Percentiles rank a stretch among this genome's conserved stretches.
These are phyloP conservation scores for Metschnikowia rubicola DNA, from an alignment of 805 yeast genomes.

Conservation along the genomic window DNA sequence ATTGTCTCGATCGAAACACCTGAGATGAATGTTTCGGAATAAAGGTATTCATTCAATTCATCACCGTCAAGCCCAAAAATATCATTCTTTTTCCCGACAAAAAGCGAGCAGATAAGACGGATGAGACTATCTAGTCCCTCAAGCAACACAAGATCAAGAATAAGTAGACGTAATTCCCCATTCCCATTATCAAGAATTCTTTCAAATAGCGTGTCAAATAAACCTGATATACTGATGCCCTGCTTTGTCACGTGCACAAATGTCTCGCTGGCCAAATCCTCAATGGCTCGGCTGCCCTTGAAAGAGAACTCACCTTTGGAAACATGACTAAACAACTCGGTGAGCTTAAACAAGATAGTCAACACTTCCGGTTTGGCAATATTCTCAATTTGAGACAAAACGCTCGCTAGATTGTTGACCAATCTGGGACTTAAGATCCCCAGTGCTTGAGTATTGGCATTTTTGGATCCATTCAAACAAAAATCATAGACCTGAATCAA, in stretches of 20 bases:
- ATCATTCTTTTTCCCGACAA: constrained; percentile 14
- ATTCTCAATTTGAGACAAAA: constrained; percentile 19
- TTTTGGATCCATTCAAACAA: constrained; percentile 19
- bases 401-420: neutral
- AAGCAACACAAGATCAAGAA: constrained; percentile 36
- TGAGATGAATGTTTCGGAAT: constrained; percentile 2
- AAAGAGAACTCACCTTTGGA: constrained; percentile 29
- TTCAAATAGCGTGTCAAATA: constrained; percentile 17
- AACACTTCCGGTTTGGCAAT: constrained; percentile 27
- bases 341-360: constrained; percentile 32
- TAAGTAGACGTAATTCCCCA: constrained; percentile 2
- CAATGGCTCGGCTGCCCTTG: constrained; percentile 34
- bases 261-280: constrained; percentile 26
- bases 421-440: neutral
- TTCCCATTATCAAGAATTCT: neutral
- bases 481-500: constrained; percentile 30
- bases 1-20: constrained; percentile 2
- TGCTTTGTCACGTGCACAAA: constrained; percentile 35
- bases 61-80: constrained; percentile 24
- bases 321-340: constrained; percentile 7
- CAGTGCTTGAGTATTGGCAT: neutral
- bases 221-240: constrained; percentile 28
- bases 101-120: constrained; percentile 26
- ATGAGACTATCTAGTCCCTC: constrained; percentile 39
- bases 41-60: constrained; percentile 14